Evolutionary conservation across 345 rosid genomes (phyloP).

Genomic region (Kernera saxatilis): DNA sequence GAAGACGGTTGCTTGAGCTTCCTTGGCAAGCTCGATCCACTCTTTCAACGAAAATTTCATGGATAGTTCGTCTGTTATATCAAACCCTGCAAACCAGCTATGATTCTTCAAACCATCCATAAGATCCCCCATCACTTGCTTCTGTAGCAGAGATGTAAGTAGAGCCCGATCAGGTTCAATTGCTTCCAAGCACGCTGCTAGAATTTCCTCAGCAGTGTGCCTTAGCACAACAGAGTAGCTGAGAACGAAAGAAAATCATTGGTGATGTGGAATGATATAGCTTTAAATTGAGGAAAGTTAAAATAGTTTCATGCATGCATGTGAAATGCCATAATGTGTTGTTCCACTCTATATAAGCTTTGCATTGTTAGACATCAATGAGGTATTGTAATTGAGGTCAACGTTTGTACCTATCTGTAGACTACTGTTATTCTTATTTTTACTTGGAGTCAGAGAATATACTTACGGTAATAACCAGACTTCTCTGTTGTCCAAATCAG

Average conservation of each 20-base stretch:
- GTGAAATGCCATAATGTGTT: not conserved
- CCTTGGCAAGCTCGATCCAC: conserved; percentile 74
- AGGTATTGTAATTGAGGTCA: conserved; percentile 4
- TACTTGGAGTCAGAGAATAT: conserved; percentile 7
- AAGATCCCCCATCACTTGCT: conserved; percentile 70
- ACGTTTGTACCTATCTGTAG: not conserved
- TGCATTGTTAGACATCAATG: not conserved
- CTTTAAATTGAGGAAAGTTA: not conserved
- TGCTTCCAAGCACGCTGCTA: conserved; percentile 80
- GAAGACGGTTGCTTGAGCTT: conserved; percentile 69
- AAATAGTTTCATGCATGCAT: not conserved
- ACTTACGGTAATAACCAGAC: conserved; percentile 91
- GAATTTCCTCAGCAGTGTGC: conserved; percentile 96
- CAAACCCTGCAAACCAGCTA: conserved; percentile 77
- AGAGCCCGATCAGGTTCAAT: conserved; percentile 76
- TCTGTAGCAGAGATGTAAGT: conserved; percentile 69
- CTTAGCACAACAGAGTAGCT: conserved; percentile 92
- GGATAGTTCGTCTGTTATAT: conserved; percentile 68
- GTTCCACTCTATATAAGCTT: not conserved
- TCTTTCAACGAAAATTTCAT: conserved; percentile 48
- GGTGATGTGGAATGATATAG: not conserved
- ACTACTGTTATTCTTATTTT: not conserved
- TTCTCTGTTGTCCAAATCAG: conserved; percentile 44
- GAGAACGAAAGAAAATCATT: conserved; percentile 24
- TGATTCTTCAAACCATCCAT: conserved; percentile 60